Evolutionary conservation across 192 early-diverging fungal genomes (phyloP).

Genomic region (Rhizoclosmatium globosum): DNA sequence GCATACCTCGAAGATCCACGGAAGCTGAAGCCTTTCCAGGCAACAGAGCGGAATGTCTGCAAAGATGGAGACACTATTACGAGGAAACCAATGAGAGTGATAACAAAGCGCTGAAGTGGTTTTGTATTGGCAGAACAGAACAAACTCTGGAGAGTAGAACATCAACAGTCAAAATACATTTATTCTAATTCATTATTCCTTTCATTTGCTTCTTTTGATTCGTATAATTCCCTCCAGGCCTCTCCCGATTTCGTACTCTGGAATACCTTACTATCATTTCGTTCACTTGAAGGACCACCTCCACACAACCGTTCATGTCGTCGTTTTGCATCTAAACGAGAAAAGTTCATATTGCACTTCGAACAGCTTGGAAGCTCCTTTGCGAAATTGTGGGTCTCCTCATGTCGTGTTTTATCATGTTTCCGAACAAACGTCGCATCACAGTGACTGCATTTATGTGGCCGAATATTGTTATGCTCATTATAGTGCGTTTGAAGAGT

Average conservation of each 20-base stretch:
- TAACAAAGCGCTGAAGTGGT: too few relatives aligned
- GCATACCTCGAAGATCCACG: too few relatives aligned
- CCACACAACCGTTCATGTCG: background rate
- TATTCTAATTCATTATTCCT: too few relatives aligned
- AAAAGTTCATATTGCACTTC: background rate
- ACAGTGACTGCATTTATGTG: background rate
- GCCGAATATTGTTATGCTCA: constrained; percentile 6
- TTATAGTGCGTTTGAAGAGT: constrained; percentile 1
- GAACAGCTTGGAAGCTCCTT: background rate
- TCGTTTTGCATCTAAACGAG: background rate
- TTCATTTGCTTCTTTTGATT: too few relatives aligned
- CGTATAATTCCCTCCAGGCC: background rate
- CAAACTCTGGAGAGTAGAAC: too few relatives aligned
- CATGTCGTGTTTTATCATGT: background rate
- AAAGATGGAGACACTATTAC: too few relatives aligned
- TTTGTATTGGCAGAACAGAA: too few relatives aligned
- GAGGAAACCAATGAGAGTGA: too few relatives aligned
- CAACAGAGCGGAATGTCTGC: too few relatives aligned
- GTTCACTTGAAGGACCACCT: too few relatives aligned
- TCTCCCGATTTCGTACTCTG: background rate
- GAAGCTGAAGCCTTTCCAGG: too few relatives aligned
- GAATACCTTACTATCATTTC: background rate
- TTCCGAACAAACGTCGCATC: background rate
- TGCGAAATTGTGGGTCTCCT: background rate
- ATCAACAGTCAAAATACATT: background rate